Conservation (phyloP, 345 rosid genomes). For the Triadica sebifera region DNA sequence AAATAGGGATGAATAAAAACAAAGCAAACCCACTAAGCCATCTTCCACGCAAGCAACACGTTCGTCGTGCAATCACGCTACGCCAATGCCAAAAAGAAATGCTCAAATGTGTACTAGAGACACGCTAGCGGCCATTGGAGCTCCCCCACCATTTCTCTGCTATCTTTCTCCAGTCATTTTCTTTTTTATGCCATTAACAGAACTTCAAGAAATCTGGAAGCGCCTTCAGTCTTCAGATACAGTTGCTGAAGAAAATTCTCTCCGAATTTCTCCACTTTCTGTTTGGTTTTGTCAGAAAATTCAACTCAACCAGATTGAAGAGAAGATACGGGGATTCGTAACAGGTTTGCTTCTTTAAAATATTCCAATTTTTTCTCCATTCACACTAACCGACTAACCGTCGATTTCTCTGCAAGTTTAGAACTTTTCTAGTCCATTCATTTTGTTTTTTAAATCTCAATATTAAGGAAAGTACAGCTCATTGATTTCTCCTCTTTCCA, state of each 20-base stretch:
- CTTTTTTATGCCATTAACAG: no score
- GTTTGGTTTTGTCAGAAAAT: not conserved
- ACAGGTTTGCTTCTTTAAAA: not conserved
- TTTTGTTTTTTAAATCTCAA: not conserved
- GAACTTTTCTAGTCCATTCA: not conserved
- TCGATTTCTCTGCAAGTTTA: not conserved
- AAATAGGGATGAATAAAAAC: no score
- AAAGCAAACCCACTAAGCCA: not conserved
- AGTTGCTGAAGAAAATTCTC: no score
- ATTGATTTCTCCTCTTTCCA: not conserved
- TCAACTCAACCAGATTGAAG: not conserved
- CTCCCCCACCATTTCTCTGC: not conserved
- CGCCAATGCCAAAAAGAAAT: not conserved
- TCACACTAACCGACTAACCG: not conserved
- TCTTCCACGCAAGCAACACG: slow-evolving; percentile 5
- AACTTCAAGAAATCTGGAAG: not conserved
- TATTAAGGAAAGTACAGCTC: not conserved
- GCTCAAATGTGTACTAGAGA: not conserved
- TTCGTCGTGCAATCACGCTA: not conserved
- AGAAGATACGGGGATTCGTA: not conserved
- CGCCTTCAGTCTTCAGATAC: not conserved
- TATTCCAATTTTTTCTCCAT: not conserved
- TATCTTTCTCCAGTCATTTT: not conserved
- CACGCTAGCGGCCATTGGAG: not conserved
- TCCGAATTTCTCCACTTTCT: not conserved